Conservation (phyloP, 768 basidiomycete species). For the Lactifluus rugatus region DNA sequence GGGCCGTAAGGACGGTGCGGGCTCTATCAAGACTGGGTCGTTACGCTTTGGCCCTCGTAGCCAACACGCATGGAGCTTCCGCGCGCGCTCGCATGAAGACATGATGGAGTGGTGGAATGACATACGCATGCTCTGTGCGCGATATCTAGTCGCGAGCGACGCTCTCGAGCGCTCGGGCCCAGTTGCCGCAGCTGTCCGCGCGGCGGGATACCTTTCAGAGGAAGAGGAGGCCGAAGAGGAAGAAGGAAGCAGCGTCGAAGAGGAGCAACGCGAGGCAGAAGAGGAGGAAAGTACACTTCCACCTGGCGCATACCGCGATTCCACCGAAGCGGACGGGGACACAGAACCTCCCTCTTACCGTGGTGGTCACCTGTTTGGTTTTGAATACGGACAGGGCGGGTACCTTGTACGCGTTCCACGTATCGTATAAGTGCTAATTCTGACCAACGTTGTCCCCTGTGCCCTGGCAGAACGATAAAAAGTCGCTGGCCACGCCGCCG, state of each 20-base stretch:
- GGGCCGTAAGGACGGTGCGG: constrained; percentile 73
- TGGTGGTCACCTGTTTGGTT: constrained; percentile 33
- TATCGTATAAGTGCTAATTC: neutral
- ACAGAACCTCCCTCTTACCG: constrained; percentile 55
- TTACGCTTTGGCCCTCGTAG: constrained; percentile 31
- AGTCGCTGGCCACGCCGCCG: constrained; percentile 14
- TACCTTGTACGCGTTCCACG: constrained; percentile 41
- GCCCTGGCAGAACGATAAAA: constrained; percentile 31
- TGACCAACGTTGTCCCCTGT: neutral
- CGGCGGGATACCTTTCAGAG: constrained; percentile 81
- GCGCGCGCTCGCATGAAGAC: constrained; percentile 81
- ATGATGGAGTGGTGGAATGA: constrained; percentile 99
- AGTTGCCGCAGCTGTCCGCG: constrained; percentile 83
- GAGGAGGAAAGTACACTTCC: constrained; percentile 41
- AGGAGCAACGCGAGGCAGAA: constrained; percentile 39
- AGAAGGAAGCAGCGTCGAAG: constrained; percentile 53
- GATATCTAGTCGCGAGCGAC: constrained; percentile 91
- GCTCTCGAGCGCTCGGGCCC: constrained; percentile 87
- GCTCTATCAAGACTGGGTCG: constrained; percentile 50
- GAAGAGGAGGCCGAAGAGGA: constrained; percentile 55
- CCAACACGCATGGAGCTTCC: constrained; percentile 80
- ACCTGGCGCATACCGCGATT: constrained; percentile 30
- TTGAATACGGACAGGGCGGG: constrained; percentile 40
- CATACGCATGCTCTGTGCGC: constrained; percentile 82
- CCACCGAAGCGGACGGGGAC: constrained; percentile 32